Percentiles rank a stretch among this genome's conserved stretches.
phyloP scores from a whole-genome alignment of 805 yeast genomes.

The Candida cerambycidarum region DNA sequence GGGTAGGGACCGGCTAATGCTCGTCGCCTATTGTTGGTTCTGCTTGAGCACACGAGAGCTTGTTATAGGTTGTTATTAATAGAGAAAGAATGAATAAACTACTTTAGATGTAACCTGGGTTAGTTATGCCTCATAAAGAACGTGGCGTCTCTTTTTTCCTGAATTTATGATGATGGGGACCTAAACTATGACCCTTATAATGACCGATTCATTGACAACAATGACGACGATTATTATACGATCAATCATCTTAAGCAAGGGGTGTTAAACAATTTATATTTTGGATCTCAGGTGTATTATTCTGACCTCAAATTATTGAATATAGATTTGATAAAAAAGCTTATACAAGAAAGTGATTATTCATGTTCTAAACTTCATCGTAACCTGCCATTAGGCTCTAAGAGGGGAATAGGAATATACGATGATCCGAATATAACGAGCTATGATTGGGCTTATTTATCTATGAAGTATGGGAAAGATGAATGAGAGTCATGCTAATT shows the following conservation, averaged over 20 bases:
- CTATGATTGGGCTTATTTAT: background rate
- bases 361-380: background rate
- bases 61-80: background rate
- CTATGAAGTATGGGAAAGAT: background rate
- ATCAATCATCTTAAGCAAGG: too few species aligned
- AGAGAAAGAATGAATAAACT: background rate
- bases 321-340: background rate
- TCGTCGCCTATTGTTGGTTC: slow-evolving; percentile 1
- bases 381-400: background rate
- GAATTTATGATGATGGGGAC: too few species aligned
- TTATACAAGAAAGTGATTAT: slow-evolving; percentile 2
- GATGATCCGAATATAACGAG: background rate
- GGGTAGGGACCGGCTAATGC: slow-evolving; percentile 1
- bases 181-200: too few species aligned
- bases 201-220: too few species aligned
- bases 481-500: background rate
- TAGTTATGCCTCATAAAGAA: background rate
- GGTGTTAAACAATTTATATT: slow-evolving; percentile 1
- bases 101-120: background rate
- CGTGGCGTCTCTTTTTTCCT: background rate
- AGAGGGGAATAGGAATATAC: background rate
- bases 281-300: slow-evolving; percentile 1
- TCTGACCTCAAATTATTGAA: background rate
- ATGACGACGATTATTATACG: too few species aligned
- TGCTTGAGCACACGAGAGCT: slow-evolving; percentile 1